These are phyloP conservation scores for Nicotiana undulata DNA, from an alignment of 257 asterid genomes.

Conservation along the genomic window DNA sequence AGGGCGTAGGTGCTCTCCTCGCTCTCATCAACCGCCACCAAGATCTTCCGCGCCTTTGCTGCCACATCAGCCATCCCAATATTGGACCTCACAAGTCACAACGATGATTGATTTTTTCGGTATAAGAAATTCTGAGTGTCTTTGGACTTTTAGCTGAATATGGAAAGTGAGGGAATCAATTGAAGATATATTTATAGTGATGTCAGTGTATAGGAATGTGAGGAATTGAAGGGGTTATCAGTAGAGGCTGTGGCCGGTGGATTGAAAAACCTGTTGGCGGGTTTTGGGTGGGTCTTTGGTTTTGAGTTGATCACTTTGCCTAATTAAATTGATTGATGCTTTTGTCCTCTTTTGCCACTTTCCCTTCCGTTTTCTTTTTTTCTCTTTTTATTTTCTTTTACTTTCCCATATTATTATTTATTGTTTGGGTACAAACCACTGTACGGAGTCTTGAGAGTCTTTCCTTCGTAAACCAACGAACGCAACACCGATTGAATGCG, in stretches of 20 bases:
- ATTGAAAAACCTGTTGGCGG: conserved; percentile 18
- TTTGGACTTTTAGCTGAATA: not conserved
- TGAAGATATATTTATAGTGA: conserved; percentile 11
- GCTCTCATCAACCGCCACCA: conserved; percentile 69
- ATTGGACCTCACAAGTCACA: not conserved
- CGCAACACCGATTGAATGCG: too few relatives aligned
- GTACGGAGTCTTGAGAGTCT: too few relatives aligned
- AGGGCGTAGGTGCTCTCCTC: conserved; percentile 64
- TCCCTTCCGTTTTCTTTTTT: too few relatives aligned
- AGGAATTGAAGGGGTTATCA: not conserved
- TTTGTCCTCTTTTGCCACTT: not conserved
- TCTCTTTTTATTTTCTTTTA: too few relatives aligned
- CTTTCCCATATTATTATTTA: too few relatives aligned
- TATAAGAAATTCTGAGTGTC: too few relatives aligned
- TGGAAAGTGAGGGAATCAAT: not conserved
- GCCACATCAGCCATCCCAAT: conserved; percentile 16
- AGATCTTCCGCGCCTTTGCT: conserved; percentile 38
- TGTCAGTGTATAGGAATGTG: not conserved
- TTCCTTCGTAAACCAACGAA: too few relatives aligned
- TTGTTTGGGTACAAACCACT: too few relatives aligned
- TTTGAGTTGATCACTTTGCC: not conserved
- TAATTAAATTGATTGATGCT: not conserved
- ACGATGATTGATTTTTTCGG: not conserved
- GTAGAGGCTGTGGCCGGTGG: not conserved
- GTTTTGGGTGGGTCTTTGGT: not conserved